Evolutionary conservation across 176 grass and related monocot genomes (phyloP).

Genomic region (Alopecurus myosuroides): DNA sequence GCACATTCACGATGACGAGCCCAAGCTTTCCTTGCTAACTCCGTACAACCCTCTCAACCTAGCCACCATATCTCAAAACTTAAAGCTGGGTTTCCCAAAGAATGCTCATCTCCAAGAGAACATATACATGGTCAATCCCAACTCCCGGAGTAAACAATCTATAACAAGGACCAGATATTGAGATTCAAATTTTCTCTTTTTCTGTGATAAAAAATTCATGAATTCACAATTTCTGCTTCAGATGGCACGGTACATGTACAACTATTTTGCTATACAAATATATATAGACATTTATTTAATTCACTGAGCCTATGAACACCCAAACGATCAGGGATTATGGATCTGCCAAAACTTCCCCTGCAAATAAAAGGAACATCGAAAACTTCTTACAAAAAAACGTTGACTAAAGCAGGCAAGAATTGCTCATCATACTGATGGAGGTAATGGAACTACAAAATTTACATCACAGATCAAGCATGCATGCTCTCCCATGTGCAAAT

Average conservation of each 20-base stretch:
- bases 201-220: neutral
- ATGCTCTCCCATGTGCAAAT: neutral
- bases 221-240: neutral
- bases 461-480: neutral
- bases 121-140: neutral
- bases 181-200: neutral
- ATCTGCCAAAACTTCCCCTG: neutral
- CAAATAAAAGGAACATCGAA: neutral
- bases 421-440: neutral
- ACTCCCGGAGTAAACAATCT: neutral
- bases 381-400: neutral
- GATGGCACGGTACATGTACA: neutral
- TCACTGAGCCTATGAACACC: neutral
- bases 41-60: neutral
- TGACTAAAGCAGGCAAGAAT: neutral
- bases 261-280: neutral
- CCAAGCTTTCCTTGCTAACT: too few relatives aligned
- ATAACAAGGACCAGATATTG: neutral
- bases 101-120: neutral
- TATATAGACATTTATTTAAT: neutral
- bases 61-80: neutral
- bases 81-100: neutral
- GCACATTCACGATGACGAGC: too few relatives aligned
- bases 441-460: conserved; percentile 22
- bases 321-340: neutral